These are phyloP conservation scores for Psilocybe subaeruginosa DNA, from an alignment of 768 basidiomycete genomes.

Conservation along the genomic window DNA sequence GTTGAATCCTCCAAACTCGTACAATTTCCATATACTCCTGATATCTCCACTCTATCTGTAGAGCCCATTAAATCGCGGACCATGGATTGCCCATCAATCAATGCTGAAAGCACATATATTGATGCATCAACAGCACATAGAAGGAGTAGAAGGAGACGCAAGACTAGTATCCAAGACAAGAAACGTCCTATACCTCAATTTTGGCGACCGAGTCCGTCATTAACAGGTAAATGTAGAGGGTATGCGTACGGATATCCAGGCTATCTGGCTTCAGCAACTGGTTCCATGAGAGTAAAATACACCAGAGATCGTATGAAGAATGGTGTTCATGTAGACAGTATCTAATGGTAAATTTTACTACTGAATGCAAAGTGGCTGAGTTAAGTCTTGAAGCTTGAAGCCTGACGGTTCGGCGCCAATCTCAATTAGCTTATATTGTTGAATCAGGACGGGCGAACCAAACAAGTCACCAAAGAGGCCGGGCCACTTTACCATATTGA, in stretches of 20 bases:
- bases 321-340: slow-evolving; percentile 5
- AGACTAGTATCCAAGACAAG: slow-evolving; percentile 9
- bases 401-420: too few relatives aligned
- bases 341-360: background rate
- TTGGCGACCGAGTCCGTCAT: slow-evolving; percentile 41
- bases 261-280: slow-evolving; percentile 15
- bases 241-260: slow-evolving; percentile 47
- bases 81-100: slow-evolving; percentile 25
- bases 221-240: slow-evolving; percentile 41
- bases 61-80: slow-evolving; percentile 10
- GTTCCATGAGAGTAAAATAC: slow-evolving; percentile 9
- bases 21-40: slow-evolving; percentile 36
- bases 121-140: slow-evolving; percentile 4
- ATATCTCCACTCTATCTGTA: slow-evolving; percentile 2
- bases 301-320: slow-evolving; percentile 25
- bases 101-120: slow-evolving; percentile 12
- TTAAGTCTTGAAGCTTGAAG: background rate
- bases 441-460: background rate
- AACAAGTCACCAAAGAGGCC: background rate
- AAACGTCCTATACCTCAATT: slow-evolving; percentile 38
- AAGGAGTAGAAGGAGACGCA: slow-evolving; percentile 21
- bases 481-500: background rate
- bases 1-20: slow-evolving; percentile 29
- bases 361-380: background rate
- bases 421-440: background rate